phyloP scores from a whole-genome alignment of 2,329 filamentous ascomycete genomes.

The Neoscytalidium dimidiatum region DNA sequence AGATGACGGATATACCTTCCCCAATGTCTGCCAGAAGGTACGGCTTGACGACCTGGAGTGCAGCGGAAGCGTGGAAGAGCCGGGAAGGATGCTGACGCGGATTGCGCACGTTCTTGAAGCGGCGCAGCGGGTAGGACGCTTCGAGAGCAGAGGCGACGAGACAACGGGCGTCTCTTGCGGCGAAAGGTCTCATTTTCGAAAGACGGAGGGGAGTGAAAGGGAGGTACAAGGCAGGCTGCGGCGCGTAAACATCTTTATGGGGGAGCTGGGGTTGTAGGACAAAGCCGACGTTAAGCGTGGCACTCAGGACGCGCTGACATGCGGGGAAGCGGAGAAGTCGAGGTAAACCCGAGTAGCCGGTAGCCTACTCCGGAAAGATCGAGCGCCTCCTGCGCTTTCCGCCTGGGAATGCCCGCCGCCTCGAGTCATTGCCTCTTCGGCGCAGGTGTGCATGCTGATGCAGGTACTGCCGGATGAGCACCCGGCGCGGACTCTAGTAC shows the following conservation, averaged over 20 bases:
- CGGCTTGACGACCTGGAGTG: conserved; percentile 64
- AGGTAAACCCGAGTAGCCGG: not conserved
- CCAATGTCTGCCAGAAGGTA: conserved; percentile 84
- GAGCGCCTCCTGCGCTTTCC: not conserved
- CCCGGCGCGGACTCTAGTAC: not conserved
- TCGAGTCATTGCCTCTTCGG: not conserved
- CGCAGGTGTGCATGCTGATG: not conserved
- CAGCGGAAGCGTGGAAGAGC: conserved; percentile 34
- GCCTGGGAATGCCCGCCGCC: not conserved
- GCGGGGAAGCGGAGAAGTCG: conserved; percentile 15
- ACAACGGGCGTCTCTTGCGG: not conserved
- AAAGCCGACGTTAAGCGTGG: conserved; percentile 20
- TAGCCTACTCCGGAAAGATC: not conserved
- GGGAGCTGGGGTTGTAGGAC: not conserved
- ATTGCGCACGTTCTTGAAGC: conserved; percentile 11
- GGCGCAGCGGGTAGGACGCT: not conserved
- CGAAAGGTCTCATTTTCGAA: conserved; percentile 12
- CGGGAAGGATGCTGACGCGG: conserved; percentile 9
- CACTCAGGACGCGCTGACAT: not conserved
- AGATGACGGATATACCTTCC: conserved; percentile 60
- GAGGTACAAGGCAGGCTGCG: not conserved
- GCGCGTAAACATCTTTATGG: conserved; percentile 14
- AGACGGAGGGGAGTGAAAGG: not conserved
- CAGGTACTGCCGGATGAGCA: not conserved
- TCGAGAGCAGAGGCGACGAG: not conserved